Evolutionary conservation across 2,329 filamentous ascomycete genomes (phyloP).

Genomic region (Fusarium anthophilum): DNA sequence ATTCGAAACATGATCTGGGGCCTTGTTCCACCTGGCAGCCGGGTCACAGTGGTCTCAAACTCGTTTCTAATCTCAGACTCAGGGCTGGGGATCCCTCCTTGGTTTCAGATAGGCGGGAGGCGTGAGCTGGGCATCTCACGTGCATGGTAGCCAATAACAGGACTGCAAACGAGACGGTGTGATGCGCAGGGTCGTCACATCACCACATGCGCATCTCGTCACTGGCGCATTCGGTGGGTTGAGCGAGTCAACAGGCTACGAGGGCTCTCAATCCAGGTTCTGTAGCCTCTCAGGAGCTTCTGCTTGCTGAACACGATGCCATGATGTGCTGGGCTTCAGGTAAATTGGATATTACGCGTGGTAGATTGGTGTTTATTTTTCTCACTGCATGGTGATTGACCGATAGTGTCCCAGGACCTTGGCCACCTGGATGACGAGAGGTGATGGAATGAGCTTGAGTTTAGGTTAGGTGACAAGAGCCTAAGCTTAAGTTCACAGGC

Average conservation of each 20-base stretch:
- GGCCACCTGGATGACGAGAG: conserved; percentile 17
- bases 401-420: conserved; percentile 16
- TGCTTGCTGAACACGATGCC: conserved; percentile 18
- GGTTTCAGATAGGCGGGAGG: conserved; percentile 43
- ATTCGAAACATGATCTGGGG: conserved; percentile 26
- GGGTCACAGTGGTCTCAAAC: conserved; percentile 40
- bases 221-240: conserved; percentile 40
- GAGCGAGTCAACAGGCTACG: conserved; percentile 22
- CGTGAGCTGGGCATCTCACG: conserved; percentile 17
- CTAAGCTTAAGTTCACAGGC: conserved; percentile 9
- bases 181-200: conserved; percentile 43
- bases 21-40: conserved; percentile 37
- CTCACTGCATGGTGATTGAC: conserved; percentile 15
- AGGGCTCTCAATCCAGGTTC: conserved; percentile 6
- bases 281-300: conserved; percentile 9
- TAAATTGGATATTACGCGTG: conserved; percentile 18
- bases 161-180: conserved; percentile 36
- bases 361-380: conserved; percentile 13
- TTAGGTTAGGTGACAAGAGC: conserved; percentile 16
- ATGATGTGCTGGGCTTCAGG: conserved; percentile 8
- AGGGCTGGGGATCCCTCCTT: conserved; percentile 27
- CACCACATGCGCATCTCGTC: conserved; percentile 43
- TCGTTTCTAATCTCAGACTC: conserved; percentile 40
- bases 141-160: conserved; percentile 35
- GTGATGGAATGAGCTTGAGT: conserved; percentile 4